Evolutionary conservation across 768 basidiomycete species (phyloP).

Genomic region (Russula compacta): DNA sequence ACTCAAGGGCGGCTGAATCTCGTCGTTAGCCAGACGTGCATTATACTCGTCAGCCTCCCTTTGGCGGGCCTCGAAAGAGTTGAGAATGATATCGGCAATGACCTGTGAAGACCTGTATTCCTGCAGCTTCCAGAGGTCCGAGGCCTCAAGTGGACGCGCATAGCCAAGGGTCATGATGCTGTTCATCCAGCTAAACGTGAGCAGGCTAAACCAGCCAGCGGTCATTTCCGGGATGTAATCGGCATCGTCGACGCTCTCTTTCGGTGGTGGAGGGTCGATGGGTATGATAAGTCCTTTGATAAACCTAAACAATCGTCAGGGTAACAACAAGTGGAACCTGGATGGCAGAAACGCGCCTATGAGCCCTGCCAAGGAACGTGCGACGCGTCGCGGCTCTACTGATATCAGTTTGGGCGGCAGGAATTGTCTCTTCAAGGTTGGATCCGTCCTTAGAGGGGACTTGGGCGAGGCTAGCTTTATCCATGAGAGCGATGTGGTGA

Average conservation of each 20-base stretch:
- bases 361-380: background rate
- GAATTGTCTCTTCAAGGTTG: background rate
- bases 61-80: constrained; percentile 52
- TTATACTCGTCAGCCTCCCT: constrained; percentile 64
- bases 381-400: background rate
- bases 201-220: constrained; percentile 46
- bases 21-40: constrained; percentile 51
- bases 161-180: constrained; percentile 68
- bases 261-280: constrained; percentile 33
- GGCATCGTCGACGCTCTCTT: constrained; percentile 50
- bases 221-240: constrained; percentile 54
- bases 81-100: constrained; percentile 54
- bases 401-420: background rate
- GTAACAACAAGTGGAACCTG: background rate
- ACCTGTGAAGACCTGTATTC: constrained; percentile 47
- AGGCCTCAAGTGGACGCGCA: constrained; percentile 66
- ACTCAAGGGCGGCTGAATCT: constrained; percentile 43
- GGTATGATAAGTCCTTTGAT: constrained; percentile 15
- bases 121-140: constrained; percentile 75
- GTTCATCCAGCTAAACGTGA: constrained; percentile 73
- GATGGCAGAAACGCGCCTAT: background rate
- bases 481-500: background rate
- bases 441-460: constrained; percentile 1
- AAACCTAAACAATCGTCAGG: background rate
- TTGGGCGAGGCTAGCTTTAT: background rate